Evolutionary conservation across 2,329 filamentous ascomycete genomes (phyloP).

Genomic region (Mycosphaerella sp.): DNA sequence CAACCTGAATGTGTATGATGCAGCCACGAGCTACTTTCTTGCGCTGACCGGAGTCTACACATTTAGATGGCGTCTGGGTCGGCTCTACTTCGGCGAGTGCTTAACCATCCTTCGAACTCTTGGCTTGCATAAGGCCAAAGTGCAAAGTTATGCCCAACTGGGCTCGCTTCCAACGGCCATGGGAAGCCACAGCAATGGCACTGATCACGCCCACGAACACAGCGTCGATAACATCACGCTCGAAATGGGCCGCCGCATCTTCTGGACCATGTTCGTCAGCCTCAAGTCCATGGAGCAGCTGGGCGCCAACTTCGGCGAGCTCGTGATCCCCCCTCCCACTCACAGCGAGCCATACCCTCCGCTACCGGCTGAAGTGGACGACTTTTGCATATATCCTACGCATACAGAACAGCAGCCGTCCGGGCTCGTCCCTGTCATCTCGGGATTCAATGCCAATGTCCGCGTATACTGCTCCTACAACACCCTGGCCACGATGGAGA

Average conservation of each 20-base stretch:
- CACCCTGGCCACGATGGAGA: conserved; percentile 68
- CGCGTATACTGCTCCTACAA: conserved; percentile 77
- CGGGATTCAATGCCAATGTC: conserved; percentile 74
- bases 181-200: conserved; percentile 33
- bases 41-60: conserved; percentile 61
- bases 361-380: conserved; percentile 74
- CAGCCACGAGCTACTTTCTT: conserved; percentile 70
- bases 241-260: conserved; percentile 57
- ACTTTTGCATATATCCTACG: conserved; percentile 67
- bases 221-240: conserved; percentile 43
- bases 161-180: conserved; percentile 34
- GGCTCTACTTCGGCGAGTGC: conserved; percentile 66
- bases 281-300: conserved; percentile 68
- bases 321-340: conserved; percentile 70
- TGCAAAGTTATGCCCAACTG: conserved; percentile 36
- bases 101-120: conserved; percentile 62
- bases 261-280: conserved; percentile 75
- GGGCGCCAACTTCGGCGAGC: conserved; percentile 62
- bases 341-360: conserved; percentile 70
- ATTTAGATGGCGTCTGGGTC: conserved; percentile 59
- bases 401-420: conserved; percentile 65
- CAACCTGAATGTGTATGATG: conserved; percentile 53
- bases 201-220: conserved; percentile 34
- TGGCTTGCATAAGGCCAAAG: conserved; percentile 54
- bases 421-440: conserved; percentile 61